Evolutionary conservation across 345 rosid genomes (phyloP).

Genomic region (Zanthoxylum bungeanum): DNA sequence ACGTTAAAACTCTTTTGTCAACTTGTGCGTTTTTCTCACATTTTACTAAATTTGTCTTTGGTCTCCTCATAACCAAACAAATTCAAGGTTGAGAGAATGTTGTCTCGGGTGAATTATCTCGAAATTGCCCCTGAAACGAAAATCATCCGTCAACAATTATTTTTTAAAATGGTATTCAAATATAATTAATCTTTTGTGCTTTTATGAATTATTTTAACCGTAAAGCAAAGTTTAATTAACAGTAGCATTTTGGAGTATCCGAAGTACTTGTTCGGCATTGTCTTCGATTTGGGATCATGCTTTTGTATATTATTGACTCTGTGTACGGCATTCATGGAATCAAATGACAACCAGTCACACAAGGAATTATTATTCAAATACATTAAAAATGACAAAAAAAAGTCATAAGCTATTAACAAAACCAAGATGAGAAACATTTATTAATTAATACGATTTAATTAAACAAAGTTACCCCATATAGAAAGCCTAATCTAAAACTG

Average conservation of each 20-base stretch:
- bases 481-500: too few species aligned
- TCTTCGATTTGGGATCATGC: background rate
- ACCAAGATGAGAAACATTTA: background rate
- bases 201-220: background rate
- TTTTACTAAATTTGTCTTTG: too few species aligned
- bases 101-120: too few species aligned
- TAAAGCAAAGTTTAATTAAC: background rate
- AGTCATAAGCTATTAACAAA: background rate
- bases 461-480: too few species aligned
- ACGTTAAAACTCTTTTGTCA: too few species aligned
- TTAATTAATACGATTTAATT: background rate
- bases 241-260: background rate
- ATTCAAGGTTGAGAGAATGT: too few species aligned
- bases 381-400: too few species aligned
- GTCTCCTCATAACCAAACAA: too few species aligned
- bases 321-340: conserved; percentile 12
- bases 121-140: too few species aligned
- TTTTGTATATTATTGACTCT: conserved; percentile 17
- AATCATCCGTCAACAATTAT: too few species aligned
- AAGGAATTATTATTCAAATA: background rate
- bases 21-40: too few species aligned
- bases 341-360: conserved; percentile 22
- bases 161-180: background rate
- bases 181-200: background rate
- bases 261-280: background rate